A percentile compares a stretch with the other conserved stretches of the same genome.
Evolutionary conservation across 2,329 filamentous ascomycete genomes (phyloP).

Genomic region (Massarina eburnea): DNA sequence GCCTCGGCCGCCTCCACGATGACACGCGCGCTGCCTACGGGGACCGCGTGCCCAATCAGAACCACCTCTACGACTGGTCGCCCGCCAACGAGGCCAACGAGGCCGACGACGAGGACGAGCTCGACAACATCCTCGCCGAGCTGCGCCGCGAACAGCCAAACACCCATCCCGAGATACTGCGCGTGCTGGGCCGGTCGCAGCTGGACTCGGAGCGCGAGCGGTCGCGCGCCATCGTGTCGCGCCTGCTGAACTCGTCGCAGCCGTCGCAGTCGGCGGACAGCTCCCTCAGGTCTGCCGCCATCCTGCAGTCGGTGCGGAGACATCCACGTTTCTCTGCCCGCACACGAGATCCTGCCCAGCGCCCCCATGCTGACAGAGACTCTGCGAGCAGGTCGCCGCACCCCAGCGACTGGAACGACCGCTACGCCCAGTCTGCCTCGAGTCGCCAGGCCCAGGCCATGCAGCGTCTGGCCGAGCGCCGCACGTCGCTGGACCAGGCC

Average conservation of each 20-base stretch:
- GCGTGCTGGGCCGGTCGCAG: constrained; percentile 40
- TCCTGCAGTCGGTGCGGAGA: constrained; percentile 44
- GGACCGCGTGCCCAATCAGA: constrained; percentile 55
- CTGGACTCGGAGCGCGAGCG: constrained; percentile 36
- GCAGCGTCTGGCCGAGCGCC: constrained; percentile 35
- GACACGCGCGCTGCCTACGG: constrained; percentile 51
- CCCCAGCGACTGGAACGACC: constrained; percentile 26
- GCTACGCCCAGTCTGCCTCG: constrained; percentile 19
- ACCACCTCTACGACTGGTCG: constrained; percentile 63
- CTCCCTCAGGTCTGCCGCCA: constrained; percentile 43
- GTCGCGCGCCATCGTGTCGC: constrained; percentile 25
- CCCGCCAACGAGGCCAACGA: constrained; percentile 46
- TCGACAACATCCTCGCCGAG: constrained; percentile 45
- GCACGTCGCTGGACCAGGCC: constrained; percentile 20
- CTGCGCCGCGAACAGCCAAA: constrained; percentile 43
- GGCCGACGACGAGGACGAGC: constrained; percentile 40
- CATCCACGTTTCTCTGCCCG: constrained; percentile 44
- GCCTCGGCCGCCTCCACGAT: constrained; percentile 48
- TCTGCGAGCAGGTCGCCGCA: constrained; percentile 16
- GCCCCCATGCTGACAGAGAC: constrained; percentile 46
- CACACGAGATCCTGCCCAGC: constrained; percentile 41
- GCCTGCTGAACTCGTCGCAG: constrained; percentile 26
- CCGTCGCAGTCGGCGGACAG: constrained; percentile 30
- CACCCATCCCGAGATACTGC: constrained; percentile 43
- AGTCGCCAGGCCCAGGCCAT: constrained; percentile 26